These are phyloP conservation scores for Sporothrix protearum DNA, from an alignment of 2,329 filamentous ascomycete species.

Conservation along the genomic window DNA sequence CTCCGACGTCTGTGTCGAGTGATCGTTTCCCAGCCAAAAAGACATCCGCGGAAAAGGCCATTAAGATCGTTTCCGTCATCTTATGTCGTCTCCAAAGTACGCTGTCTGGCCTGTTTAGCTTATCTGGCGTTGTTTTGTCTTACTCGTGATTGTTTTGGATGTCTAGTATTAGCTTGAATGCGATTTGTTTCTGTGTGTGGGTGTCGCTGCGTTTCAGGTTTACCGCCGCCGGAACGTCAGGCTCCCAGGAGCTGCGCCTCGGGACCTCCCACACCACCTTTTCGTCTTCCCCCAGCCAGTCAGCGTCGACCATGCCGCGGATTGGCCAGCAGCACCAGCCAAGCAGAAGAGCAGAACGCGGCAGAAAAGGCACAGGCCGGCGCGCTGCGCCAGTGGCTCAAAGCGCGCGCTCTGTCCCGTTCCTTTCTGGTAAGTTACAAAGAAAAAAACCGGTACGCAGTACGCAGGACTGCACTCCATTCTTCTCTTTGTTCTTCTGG, in stretches of 20 bases:
- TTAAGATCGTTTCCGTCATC: not conserved
- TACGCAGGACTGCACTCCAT: not conserved
- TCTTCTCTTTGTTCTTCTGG: not conserved
- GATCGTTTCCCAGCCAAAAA: constrained; percentile 10
- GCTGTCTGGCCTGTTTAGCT: not conserved
- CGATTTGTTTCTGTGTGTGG: not conserved
- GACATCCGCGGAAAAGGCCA: constrained; percentile 14
- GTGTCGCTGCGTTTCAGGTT: constrained; percentile 19
- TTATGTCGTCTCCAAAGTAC: not conserved
- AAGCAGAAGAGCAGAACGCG: not conserved
- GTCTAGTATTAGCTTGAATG: not conserved
- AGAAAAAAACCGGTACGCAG: not conserved
- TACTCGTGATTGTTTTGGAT: not conserved
- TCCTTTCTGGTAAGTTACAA: not conserved
- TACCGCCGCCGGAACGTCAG: constrained; percentile 6
- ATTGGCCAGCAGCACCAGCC: constrained; percentile 11
- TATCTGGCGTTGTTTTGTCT: not conserved
- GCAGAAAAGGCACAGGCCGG: not conserved
- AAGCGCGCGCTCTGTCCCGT: constrained; percentile 20
- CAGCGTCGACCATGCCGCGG: not conserved
- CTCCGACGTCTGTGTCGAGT: not conserved
- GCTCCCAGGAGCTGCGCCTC: not conserved
- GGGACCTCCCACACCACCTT: constrained; percentile 15
- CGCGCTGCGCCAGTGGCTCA: constrained; percentile 16
- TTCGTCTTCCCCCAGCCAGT: constrained; percentile 14